phyloP scores from a whole-genome alignment of 2,329 filamentous ascomycete species.

The Gaeumannomyces sp. region DNA sequence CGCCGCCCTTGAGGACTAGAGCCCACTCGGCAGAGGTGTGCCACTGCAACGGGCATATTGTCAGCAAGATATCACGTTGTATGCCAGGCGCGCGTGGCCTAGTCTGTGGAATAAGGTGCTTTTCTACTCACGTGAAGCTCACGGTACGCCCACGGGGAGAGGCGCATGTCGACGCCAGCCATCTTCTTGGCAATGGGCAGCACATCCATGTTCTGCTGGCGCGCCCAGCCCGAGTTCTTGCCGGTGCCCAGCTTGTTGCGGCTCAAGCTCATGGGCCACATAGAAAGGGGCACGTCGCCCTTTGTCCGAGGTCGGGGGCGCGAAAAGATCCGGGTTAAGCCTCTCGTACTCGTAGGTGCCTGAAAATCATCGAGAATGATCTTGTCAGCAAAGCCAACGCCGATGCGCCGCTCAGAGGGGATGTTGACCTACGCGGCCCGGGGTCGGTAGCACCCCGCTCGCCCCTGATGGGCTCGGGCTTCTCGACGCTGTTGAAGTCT shows the following conservation, averaged over 20 bases:
- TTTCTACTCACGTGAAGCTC: constrained; percentile 43
- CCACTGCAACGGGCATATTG: constrained; percentile 29
- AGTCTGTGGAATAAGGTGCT: neutral
- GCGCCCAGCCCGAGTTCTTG: constrained; percentile 42
- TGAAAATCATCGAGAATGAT: constrained; percentile 10
- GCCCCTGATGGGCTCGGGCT: constrained; percentile 51
- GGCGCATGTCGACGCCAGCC: constrained; percentile 54
- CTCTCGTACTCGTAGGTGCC: constrained; percentile 43
- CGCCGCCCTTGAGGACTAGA: constrained; percentile 46
- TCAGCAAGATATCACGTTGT: neutral
- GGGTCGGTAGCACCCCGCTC: constrained; percentile 42
- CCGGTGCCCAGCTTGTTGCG: constrained; percentile 40
- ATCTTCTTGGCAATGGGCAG: constrained; percentile 44
- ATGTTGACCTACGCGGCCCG: constrained; percentile 35
- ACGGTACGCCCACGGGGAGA: constrained; percentile 51
- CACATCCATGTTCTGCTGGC: constrained; percentile 45
- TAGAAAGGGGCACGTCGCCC: constrained; percentile 38
- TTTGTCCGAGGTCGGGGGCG: constrained; percentile 48
- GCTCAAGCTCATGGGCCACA: constrained; percentile 50
- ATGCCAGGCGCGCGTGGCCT: too few relatives aligned
- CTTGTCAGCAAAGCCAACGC: neutral
- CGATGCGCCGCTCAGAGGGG: neutral
- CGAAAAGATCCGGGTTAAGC: constrained; percentile 47
- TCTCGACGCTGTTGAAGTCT: constrained; percentile 44
- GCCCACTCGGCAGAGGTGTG: constrained; percentile 49